Conservation (phyloP, 768 basidiomycete species). For the Phylloporus sp. region DNA sequence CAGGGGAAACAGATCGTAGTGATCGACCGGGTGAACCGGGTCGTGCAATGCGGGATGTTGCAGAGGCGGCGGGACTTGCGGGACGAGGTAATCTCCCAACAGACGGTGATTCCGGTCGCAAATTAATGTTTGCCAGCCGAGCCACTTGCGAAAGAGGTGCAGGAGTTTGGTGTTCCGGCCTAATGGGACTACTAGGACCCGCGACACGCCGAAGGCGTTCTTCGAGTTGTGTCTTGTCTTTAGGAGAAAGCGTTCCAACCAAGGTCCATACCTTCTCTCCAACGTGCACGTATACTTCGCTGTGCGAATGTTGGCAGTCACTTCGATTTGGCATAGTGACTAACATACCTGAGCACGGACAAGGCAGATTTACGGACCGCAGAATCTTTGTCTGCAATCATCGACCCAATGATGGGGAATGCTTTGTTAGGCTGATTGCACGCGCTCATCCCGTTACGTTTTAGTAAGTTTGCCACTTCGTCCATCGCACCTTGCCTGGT, state of each 20-base stretch:
- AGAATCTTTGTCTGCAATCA: constrained; percentile 88
- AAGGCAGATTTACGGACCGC: constrained; percentile 86
- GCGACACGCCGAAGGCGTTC: constrained; percentile 82
- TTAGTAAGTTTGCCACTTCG: constrained; percentile 72
- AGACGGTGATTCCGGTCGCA: constrained; percentile 51
- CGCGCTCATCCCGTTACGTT: constrained; percentile 75
- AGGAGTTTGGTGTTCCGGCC: constrained; percentile 38
- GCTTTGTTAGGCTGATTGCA: constrained; percentile 76
- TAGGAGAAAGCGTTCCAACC: constrained; percentile 71
- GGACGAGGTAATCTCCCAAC: constrained; percentile 44
- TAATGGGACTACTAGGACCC: constrained; percentile 51
- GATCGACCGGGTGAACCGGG: constrained; percentile 40
- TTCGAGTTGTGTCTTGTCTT: constrained; percentile 91
- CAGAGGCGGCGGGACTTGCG: constrained; percentile 42
- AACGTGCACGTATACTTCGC: constrained; percentile 76
- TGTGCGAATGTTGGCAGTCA: constrained; percentile 29
- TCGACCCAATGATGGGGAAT: constrained; percentile 69
- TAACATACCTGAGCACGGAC: constrained; percentile 68
- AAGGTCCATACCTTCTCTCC: constrained; percentile 84
- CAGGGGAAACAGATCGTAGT: constrained; percentile 36
- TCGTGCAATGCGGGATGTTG: constrained; percentile 39
- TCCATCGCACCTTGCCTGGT: constrained; percentile 85
- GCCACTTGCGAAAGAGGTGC: constrained; percentile 47
- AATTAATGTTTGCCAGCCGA: constrained; percentile 44
- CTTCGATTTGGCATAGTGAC: not conserved